Evolutionary conservation across 208 protist species (phyloP).

Genomic region (Acanthamoeba castellanii): DNA sequence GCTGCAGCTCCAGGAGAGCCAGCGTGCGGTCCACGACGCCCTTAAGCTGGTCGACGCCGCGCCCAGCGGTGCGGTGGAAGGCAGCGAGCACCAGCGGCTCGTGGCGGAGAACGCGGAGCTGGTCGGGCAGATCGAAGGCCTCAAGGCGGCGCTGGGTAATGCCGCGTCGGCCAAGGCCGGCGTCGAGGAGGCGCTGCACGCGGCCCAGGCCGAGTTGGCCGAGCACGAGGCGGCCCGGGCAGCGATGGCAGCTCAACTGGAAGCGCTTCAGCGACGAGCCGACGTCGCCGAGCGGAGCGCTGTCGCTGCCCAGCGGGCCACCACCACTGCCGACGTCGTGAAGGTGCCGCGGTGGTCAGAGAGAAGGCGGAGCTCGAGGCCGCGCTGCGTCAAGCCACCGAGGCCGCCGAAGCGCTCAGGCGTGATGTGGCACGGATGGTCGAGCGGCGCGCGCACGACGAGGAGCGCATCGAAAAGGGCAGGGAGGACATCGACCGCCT

Average conservation of each 20-base stretch:
- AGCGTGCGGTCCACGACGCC: neutral
- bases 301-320: neutral
- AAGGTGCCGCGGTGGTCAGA: too few species aligned
- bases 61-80: neutral
- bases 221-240: neutral
- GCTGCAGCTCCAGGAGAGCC: neutral
- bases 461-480: neutral
- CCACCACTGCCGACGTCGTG: too few species aligned
- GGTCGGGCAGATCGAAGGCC: neutral
- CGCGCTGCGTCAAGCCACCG: neutral
- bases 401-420: slow-evolving; percentile 6
- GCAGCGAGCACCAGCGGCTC: neutral
- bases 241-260: neutral
- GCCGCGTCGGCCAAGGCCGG: neutral
- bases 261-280: neutral
- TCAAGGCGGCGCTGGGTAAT: neutral
- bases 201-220: neutral
- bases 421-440: neutral
- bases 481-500: slow-evolving; percentile 17
- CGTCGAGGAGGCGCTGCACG: neutral
- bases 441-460: neutral
- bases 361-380: neutral
- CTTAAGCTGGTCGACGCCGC: neutral
- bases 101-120: neutral
- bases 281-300: neutral